Evolutionary conservation across 306 rosid genomes (phyloP).

Genomic region (Castanopsis chinensis): DNA sequence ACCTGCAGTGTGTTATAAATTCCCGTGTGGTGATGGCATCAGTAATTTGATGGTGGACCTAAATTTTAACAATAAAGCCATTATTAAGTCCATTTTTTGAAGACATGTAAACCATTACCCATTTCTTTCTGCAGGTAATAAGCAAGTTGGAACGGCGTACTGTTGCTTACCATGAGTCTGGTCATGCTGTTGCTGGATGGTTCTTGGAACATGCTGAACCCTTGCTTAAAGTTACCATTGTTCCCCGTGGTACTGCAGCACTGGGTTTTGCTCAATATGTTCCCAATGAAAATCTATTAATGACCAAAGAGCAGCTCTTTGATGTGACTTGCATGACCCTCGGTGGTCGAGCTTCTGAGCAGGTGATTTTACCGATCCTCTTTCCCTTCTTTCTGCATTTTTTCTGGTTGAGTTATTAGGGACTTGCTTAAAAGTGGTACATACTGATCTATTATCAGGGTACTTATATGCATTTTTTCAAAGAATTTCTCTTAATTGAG

Average conservation of each 20-base stretch:
- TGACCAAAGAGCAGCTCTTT: conserved; percentile 65
- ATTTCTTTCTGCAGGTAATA: conserved; percentile 42
- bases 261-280: conserved; percentile 68
- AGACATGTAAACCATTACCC: neutral
- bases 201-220: conserved; percentile 69
- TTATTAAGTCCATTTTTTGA: neutral
- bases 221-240: conserved; percentile 56
- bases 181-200: conserved; percentile 73
- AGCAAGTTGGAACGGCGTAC: conserved; percentile 62
- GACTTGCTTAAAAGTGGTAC: neutral
- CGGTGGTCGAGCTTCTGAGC: conserved; percentile 68
- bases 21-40: neutral
- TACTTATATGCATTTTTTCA: neutral
- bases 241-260: conserved; percentile 67
- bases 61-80: neutral
- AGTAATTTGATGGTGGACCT: neutral
- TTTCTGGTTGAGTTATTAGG: neutral
- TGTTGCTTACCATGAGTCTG: conserved; percentile 67
- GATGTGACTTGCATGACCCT: conserved; percentile 65
- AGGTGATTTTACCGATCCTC: conserved; percentile 26
- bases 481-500: neutral
- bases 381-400: neutral
- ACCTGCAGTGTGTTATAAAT: neutral
- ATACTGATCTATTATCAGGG: neutral
- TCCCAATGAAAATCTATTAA: conserved; percentile 59